Base-by-base conservation (phyloP, 2,329 filamentous ascomycete species). In the Botrytis galanthina region DNA sequence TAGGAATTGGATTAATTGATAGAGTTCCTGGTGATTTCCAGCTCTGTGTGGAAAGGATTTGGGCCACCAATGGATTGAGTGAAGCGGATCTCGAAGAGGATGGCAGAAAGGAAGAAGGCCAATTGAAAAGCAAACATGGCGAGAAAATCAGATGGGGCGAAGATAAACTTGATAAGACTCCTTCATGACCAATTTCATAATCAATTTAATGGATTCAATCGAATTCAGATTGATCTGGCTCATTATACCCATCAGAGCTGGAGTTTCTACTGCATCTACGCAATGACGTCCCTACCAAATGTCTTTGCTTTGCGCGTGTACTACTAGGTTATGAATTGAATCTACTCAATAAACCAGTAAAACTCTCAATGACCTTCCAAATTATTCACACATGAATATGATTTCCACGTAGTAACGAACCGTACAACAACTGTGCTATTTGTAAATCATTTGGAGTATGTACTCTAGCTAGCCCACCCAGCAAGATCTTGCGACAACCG, bases 1-100 rank as follows among this genome's bases (percentile, higher is more conserved):
- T 99, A 32, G 96, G 96, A 1, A 90, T 98, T 73, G 94, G 94
- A 8, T 83, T 98, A 80, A 98, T 94, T 71, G 96, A 99, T 82
- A 88, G 96, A 26, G 88, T 97, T 54, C 92, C 94, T 10, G 96
- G 95, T 0, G 92, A 93, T 0, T 99, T 95, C 83, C 93, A 97
- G 82, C 85, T 99, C 57, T 92, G 90, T 75, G 91, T 99, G 71
- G 92, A 95, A 80, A 89, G 90, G 75, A 90, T 98, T 29, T 99
- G 95, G 94, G 95, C 95, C 0, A 97, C 95, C 0, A 98, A 98
- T 75, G 71, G 73, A 35, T 57, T 79, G 59, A 76, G 74, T 16
- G 74, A 77, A 72, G 76, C 77, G 62, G 75, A 76, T 51, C 20
- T 75, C 32, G 72, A 71, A 67, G 79, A 80, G 59, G 79, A 80